Evolutionary conservation across 805 yeast genomes (phyloP), one percentile per base, ranked within the genome.

Genomic region (Wickerhamomyces tratensis): DNA sequence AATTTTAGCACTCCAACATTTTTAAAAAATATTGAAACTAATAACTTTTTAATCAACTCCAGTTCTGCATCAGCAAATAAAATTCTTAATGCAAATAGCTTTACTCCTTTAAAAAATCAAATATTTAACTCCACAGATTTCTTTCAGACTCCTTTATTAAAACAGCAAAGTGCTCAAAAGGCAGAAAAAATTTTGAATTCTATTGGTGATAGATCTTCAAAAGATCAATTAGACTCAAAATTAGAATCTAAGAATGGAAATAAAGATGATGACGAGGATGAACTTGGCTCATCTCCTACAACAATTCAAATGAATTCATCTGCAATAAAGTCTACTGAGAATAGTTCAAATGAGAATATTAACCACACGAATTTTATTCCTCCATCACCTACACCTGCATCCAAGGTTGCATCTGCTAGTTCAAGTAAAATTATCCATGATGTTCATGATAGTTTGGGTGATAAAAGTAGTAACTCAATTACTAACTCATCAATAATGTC

Each of bases 231-330:
- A 20, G 4, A 20, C 20, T 20, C 20, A 20, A 20, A 20, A 20
- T 20, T 20, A 20, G 20, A 20, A 20, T 20, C 20, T 20, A 20
- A 20, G 20, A 20, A 20, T 20, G 20, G 20, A 20, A 20, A 20
- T 38, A 9, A 38, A 6, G 7, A 14, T 6, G 35, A 38, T 31
- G 35, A 20, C 14, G 15, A 33, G 14, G 33, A 20, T 11, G 36
- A 33, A 5, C 27, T 33, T 7, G 40, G 40, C 27, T 56, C 60
- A 1, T 54, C 59, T 0, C 60, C 60, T 34, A 56, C 60, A 2
- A 56, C 60, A 3, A 56, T 56, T 29, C 50, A 53, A 39, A 51
- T 54, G 47, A 51, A 51, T 25, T 54, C 60, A 1, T 54, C 59
- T 5, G 59, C 58, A 11, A 43, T 54, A 2, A 56, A 55, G 30